Evolutionary conservation across 2,329 filamentous ascomycete genomes (phyloP), one percentile per base, ranked within the genome.

Genomic region (Ilyonectria sp.): DNA sequence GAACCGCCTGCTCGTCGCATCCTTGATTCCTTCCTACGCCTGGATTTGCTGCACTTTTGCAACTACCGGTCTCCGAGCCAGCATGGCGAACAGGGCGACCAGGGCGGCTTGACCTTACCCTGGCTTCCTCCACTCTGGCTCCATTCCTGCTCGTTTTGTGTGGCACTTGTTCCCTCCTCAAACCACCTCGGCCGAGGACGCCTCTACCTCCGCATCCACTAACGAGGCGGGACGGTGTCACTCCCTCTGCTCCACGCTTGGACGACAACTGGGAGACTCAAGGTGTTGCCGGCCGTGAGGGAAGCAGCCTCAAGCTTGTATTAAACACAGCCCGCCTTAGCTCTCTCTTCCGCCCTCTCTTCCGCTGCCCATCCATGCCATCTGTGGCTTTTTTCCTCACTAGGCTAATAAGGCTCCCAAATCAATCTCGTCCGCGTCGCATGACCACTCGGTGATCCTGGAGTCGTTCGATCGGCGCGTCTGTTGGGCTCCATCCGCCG

Each of bases 391-490:
- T 43, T 17, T 17, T 43, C 40, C 40, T 43, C 40, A n/a, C 15
- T 13, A 17, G 40, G 3, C 40, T 8, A 43, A 43, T 6, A n/a
- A 43, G 17, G 15, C 15, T n/a, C 15, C 43, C n/a, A 46, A 53
- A 19, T 19, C 49, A 53, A 19, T 19, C 49, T 31, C 29, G 17
- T 33, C 17, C 10, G 11, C 31, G 50, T 53, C 50, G 50, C n/a
- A 35, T 53, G 50, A 53, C 50, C 31, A 15, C 49, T 53, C n/a
- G 29, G 9, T 53, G 17, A 53, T 33, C 49, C n/a, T 53, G 29
- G 8, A 33, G 50, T 53, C 31, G 50, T 53, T 35, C 50, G 50
- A 53, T 53, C 50, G 10, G n/a, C 47, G 40, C 40, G 15, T 17
- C 40, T n/a, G 29, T 53, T n/a, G 10, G 10, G 21, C n/a, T 19